phyloP scores from a whole-genome alignment of 140 eudicot genomes.

The Anethum foeniculum region DNA sequence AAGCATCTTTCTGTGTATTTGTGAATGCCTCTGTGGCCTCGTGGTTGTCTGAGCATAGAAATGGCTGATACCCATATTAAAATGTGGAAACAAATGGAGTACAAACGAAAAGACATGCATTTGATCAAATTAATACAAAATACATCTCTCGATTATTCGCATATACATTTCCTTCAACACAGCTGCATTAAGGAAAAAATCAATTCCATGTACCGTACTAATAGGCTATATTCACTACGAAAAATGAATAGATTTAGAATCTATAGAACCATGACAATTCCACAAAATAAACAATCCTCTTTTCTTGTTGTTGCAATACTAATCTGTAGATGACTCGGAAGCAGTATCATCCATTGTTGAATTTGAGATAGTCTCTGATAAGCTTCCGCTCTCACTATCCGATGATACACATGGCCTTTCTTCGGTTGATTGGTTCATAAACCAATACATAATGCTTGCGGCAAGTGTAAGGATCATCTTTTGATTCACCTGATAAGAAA shows the following conservation, averaged over 20 bases:
- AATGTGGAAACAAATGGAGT: background rate
- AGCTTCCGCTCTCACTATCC: slow-evolving; percentile 66
- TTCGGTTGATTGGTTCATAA: slow-evolving; percentile 61
- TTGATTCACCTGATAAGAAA: slow-evolving; percentile 62
- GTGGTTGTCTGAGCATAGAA: background rate
- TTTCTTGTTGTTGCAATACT: slow-evolving; percentile 19
- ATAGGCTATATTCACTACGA: slow-evolving; percentile 19
- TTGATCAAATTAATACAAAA: slow-evolving; percentile 18
- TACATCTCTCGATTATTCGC: slow-evolving; percentile 51
- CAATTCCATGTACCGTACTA: slow-evolving; percentile 15
- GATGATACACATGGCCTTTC: slow-evolving; percentile 63
- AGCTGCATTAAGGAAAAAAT: slow-evolving; percentile 27
- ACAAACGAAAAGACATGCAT: background rate
- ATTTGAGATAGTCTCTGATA: slow-evolving; percentile 57
- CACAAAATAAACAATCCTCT: slow-evolving; percentile 10
- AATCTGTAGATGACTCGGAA: slow-evolving; percentile 66
- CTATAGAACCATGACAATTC: slow-evolving; percentile 11
- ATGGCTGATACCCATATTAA: background rate
- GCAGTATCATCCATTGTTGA: slow-evolving; percentile 72
- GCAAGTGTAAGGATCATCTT: slow-evolving; percentile 84
- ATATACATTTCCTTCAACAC: slow-evolving; percentile 35
- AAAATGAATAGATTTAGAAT: slow-evolving; percentile 23
- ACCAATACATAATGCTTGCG: slow-evolving; percentile 92
- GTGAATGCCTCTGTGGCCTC: too few relatives aligned
- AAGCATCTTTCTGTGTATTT: too few relatives aligned